Evolutionary conservation across 805 yeast species (phyloP).

Genomic region (Priceomyces fermenticarens): DNA sequence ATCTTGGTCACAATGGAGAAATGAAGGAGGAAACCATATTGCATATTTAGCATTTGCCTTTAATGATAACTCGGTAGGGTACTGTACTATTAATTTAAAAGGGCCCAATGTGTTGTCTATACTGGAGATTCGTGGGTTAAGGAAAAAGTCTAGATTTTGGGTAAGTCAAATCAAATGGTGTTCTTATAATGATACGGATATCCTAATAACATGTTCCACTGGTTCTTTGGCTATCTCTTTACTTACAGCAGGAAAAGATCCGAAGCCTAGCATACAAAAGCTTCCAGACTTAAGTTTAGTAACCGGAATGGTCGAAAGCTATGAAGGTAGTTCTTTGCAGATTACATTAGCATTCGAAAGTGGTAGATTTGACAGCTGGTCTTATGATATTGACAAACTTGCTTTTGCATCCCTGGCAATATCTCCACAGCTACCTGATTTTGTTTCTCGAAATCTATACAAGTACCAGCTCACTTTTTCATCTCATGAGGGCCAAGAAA

Average conservation of each 20-base stretch:
- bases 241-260: no score
- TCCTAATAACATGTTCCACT: slow-evolving; percentile 3
- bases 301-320: slow-evolving; percentile 3
- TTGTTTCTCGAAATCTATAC: slow-evolving; percentile 18
- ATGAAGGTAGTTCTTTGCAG: slow-evolving; percentile 1
- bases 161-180: slow-evolving; percentile 5
- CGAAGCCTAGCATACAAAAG: not conserved
- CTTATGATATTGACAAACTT: slow-evolving; percentile 4
- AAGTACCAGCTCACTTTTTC: slow-evolving; percentile 20
- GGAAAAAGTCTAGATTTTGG: slow-evolving; percentile 6
- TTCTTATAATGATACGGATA: not conserved
- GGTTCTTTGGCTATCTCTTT: slow-evolving; percentile 1
- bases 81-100: not conserved
- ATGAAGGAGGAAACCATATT: not conserved
- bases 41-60: slow-evolving; percentile 4
- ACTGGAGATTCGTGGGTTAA: not conserved
- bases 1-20: slow-evolving; percentile 12
- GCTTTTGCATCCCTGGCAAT: not conserved
- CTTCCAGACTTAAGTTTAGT: slow-evolving; percentile 1
- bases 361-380: slow-evolving; percentile 16
- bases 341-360: slow-evolving; percentile 15
- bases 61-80: slow-evolving; percentile 4
- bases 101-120: not conserved
- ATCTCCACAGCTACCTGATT: slow-evolving; percentile 5
- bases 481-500: slow-evolving; percentile 11